Base-by-base conservation (phyloP, 116 monocot species). In the Iris pallida region DNA sequence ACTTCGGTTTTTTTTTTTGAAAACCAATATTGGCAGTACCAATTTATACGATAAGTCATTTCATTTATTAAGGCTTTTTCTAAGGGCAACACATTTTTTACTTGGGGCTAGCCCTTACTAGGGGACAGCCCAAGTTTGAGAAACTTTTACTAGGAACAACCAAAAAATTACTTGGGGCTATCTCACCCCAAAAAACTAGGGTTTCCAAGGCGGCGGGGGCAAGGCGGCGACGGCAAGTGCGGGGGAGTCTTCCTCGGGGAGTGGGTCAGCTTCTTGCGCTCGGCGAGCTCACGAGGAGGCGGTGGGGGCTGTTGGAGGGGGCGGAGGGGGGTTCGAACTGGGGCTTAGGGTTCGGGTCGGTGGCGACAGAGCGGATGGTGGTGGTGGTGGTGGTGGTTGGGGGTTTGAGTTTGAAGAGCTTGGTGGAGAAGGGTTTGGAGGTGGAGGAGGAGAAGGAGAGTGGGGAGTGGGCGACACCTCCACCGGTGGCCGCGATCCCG, bases 221-320 rank as follows among this genome's bases (percentile, higher is more conserved):
- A n/a, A n/a, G n/a, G n/a, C n/a, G n/a, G n/a, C n/a, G n/a, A n/a
- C 79, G 66, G 60, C 77, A 80, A 20, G 96, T 86, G 45, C 91
- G 95, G 66, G 76, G 6, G 64, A 76, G 82, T 96, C 69, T 80
- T 86, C 75, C 86, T 93, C 78, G 79, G 86, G 0, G 91, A 84
- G 57, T 67, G 84, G 65, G 78, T 70, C 58, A 65, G 64, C 47
- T 87, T 86, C 63, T 91, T 96, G 30, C 87, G 88, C 89, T 96
- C 88, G 12, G 84, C 80, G 57, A 96, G 96, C 79, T 96, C 96
- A 9, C 71, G 71, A 96, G 96, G 60, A 96, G 86, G 30, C 84
- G 64, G 53, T 81, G 89, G 62, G 89, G 96, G 79, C 86, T 85
- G 80, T 96, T 92, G 16, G 80, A 57, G 40, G 89, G 78, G 4